Base-by-base conservation (phyloP, 2,329 filamentous ascomycete genomes). In the Diplodia corticola region DNA sequence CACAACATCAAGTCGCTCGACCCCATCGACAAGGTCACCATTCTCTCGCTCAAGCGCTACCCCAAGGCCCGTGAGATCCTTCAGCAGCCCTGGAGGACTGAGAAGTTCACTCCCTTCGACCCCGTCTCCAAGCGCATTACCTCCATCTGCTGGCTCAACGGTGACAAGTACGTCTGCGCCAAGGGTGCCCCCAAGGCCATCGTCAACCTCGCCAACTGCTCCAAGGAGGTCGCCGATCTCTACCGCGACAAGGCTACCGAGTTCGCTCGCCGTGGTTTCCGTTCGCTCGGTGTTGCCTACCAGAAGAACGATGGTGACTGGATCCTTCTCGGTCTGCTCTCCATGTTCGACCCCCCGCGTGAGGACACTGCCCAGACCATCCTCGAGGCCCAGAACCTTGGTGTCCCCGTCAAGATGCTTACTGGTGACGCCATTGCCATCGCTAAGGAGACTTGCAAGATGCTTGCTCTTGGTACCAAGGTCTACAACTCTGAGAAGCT, bases 61-160 rank as follows among this genome's bases (percentile, higher is more conserved):
- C 90, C 90, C 76, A 91, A 89, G 82, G 89, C 90, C 66, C 88
- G 89, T 78, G 89, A 92, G 76, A 91, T 92, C 74, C 84, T 92
- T 68, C 85, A 87, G 72, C 84, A 89, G 75, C 89, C 89, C 77
- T 92, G 90, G 90, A 85, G 84, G 78, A 92, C 89, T 26, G 87
- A 90, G 80, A 91, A 90, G 79, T 92, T 91, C 83, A 91, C 86
- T 66, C 88, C 88, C 33, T 91, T 92, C 83, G 90, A 92, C 79
- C 89, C 90, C 63, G 89, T 92, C 76, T 91, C 89, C 74, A 92
- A 92, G 85, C 88, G 89, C 76, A 92, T 92, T 74, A 91, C 89
- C 65, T 85, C 88, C 68, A 80, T 90, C 75, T 89, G 86, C 79
- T 85, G 84, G 66, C 87, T 89, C 77, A 88, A 89, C 74, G 86